Evolutionary conservation across 345 rosid genomes (phyloP), one percentile per base, ranked within the genome.

Genomic region (Reutealis trisperma): DNA sequence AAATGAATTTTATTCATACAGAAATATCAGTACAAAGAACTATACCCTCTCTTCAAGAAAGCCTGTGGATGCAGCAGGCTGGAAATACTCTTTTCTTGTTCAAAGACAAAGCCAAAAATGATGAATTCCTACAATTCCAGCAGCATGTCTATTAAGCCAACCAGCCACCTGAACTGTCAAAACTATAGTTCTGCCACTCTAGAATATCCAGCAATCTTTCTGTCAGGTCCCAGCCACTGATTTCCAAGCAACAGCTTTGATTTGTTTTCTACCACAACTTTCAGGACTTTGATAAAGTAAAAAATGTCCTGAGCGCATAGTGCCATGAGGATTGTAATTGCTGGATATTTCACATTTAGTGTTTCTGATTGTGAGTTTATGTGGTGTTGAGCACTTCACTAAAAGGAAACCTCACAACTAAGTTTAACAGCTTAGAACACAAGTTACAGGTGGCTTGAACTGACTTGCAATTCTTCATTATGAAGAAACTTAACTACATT

Each of bases 81-180:
- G 65, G 21, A 63, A 8, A 62, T 19, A 67, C 12, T 16, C 60
- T 7, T 60, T 7, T 12, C 2, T 12, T 1, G 42, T 32, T 11
- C 49, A 37, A 49, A 49, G 44, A 4, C 44, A 61, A 15, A 52
- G 45, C 25, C 27, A 24, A 62, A 51, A 24, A 59, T 7, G 45
- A 27, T 27, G 45, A 62, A 73, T 42, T 41, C 52, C 54, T n/a
- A 42, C 52, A n/a, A 13, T 18, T 25, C 61, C 21, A 13, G 42
- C 73, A 70, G 21, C 52, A 11, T 70, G 60, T 52, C n/a, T 19
- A 47, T 30, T 63, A 12, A 52, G 69, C 77, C 67, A 24, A 44
- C 12, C 6, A 49, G 13, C 49, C 58, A 24, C 49, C 52, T 66
- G 41, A 5, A 47, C 37, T 4, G 27, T 37, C 37, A 73, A 27